Evolutionary conservation across 768 basidiomycete species (phyloP).

Genomic region (Suillus sp.): DNA sequence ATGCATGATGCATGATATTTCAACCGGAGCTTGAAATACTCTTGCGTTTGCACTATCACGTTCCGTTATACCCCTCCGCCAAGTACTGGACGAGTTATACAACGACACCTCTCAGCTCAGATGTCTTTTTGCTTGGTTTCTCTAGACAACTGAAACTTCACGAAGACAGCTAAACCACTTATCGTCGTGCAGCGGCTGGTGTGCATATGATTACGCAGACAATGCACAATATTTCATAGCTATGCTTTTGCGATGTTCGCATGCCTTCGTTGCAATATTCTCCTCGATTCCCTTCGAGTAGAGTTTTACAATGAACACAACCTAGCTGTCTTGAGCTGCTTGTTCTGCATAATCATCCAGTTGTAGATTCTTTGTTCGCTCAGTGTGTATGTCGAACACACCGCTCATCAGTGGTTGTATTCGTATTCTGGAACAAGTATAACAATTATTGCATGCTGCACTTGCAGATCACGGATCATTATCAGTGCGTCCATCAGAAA

Average conservation of each 20-base stretch:
- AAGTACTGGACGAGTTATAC: not conserved
- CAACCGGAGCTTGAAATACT: slow-evolving; percentile 13
- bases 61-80: not conserved
- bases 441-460: not conserved
- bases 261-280: not conserved
- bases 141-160: not conserved
- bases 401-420: not conserved
- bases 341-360: not conserved
- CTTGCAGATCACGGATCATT: not conserved
- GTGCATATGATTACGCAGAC: not conserved
- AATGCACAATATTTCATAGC: not conserved
- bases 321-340: not conserved
- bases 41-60: not conserved
- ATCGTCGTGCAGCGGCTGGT: not conserved
- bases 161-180: not conserved
- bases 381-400: not conserved
- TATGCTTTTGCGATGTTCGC: not conserved
- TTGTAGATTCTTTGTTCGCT: not conserved
- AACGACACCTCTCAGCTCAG: not conserved
- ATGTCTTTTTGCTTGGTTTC: not conserved
- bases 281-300: not conserved
- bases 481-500: not conserved
- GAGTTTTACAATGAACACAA: not conserved
- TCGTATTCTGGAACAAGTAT: not conserved
- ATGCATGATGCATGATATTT: no score